Conservation (phyloP, 2,329 filamentous ascomycete genomes). For the Emergomyces africanus region DNA sequence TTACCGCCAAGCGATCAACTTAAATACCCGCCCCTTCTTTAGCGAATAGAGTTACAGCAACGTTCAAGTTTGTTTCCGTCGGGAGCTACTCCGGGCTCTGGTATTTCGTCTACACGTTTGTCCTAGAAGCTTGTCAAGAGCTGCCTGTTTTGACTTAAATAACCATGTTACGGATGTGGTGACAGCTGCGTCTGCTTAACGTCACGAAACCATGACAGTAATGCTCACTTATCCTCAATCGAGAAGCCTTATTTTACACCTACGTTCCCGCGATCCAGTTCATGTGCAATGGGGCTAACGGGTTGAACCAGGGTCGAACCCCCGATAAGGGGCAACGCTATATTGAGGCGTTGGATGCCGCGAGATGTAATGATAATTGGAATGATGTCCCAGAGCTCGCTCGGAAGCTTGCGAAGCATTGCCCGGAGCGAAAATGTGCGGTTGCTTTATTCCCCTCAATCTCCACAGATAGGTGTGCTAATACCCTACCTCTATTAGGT, state of each 20-base stretch:
- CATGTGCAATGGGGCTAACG: background rate
- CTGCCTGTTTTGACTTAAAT: background rate
- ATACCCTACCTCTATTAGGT: constrained; percentile 36
- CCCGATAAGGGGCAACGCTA: constrained; percentile 72
- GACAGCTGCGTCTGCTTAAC: background rate
- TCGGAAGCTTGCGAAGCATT: constrained; percentile 90
- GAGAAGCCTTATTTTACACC: background rate
- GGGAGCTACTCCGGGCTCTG: background rate
- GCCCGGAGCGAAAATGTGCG: constrained; percentile 69
- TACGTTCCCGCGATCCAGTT: background rate
- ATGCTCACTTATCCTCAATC: background rate
- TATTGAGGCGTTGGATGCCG: constrained; percentile 67
- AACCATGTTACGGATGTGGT: constrained; percentile 1
- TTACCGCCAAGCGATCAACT: background rate
- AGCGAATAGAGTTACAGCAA: background rate
- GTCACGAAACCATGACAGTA: constrained; percentile 15
- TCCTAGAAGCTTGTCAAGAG: background rate
- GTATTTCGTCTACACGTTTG: background rate
- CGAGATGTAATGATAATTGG: constrained; percentile 83
- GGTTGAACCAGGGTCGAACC: constrained; percentile 1
- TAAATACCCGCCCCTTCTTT: background rate
- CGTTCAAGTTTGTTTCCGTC: background rate
- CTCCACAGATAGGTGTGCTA: constrained; percentile 8
- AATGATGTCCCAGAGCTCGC: constrained; percentile 73
- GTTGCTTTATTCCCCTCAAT: background rate